phyloP scores from a whole-genome alignment of 352 stramenopile species.

The Phytophthora rubi region DNA sequence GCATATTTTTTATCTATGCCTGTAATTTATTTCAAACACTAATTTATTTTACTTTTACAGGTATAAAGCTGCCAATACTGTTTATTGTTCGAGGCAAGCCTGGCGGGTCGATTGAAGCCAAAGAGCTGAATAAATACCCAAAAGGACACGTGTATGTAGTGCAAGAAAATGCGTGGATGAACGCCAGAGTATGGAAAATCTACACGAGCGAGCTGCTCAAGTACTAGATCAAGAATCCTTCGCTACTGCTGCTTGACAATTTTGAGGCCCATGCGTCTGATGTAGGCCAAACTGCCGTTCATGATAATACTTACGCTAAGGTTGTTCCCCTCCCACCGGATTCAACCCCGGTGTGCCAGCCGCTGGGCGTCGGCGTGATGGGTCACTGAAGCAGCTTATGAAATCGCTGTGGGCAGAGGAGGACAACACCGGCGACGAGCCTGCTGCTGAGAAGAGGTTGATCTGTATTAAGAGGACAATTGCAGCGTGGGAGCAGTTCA shows the following conservation, averaged over 20 bases:
- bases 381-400: background rate
- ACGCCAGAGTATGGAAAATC: background rate
- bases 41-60: background rate
- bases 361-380: background rate
- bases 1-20: background rate
- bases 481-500: background rate
- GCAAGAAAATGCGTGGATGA: background rate
- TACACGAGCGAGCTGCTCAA: background rate
- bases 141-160: background rate
- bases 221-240: background rate
- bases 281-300: background rate
- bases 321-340: background rate
- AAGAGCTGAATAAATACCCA: background rate
- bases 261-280: background rate
- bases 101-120: background rate
- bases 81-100: background rate
- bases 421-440: background rate
- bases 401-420: background rate
- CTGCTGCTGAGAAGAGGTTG: background rate
- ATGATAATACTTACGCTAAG: background rate
- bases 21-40: background rate
- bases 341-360: background rate
- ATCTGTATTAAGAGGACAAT: background rate
- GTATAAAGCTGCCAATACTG: background rate
- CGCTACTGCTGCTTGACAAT: background rate